Conservation (phyloP, 768 basidiomycete genomes). For the Royoungia palumana region DNA sequence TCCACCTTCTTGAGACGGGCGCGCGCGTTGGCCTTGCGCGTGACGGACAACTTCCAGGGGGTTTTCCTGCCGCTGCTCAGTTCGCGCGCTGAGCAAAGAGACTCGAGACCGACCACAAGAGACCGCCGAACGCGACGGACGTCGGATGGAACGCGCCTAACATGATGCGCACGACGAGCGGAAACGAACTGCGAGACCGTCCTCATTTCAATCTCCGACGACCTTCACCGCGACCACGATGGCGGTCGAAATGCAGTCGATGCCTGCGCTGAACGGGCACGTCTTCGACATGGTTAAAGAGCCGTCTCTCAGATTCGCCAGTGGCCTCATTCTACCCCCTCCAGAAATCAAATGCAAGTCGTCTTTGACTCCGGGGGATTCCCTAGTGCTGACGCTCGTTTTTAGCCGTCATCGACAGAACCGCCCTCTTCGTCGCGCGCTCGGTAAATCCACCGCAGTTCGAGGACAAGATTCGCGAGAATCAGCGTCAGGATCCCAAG, state of each 20-base stretch:
- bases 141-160: constrained; percentile 83
- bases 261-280: constrained; percentile 40
- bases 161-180: constrained; percentile 50
- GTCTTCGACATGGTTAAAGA: constrained; percentile 40
- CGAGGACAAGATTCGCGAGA: constrained; percentile 96
- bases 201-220: constrained; percentile 27
- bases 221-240: constrained; percentile 33
- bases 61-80: constrained; percentile 64
- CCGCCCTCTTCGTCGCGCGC: constrained; percentile 85
- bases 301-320: constrained; percentile 55
- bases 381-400: constrained; percentile 5
- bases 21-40: constrained; percentile 90
- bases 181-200: constrained; percentile 15
- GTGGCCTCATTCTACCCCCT: constrained; percentile 91
- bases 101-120: constrained; percentile 64
- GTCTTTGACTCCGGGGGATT: neutral
- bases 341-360: constrained; percentile 86
- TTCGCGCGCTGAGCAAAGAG: neutral
- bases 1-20: constrained; percentile 90
- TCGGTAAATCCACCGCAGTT: constrained; percentile 92
- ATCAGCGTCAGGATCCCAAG: constrained; percentile 93
- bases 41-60: constrained; percentile 88
- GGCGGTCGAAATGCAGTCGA: constrained; percentile 44
- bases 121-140: constrained; percentile 63
- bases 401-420: constrained; percentile 91